These are phyloP conservation scores for Stentor coeruleus DNA, from an alignment of 73 alveolate genomes.

Conservation along the genomic window DNA sequence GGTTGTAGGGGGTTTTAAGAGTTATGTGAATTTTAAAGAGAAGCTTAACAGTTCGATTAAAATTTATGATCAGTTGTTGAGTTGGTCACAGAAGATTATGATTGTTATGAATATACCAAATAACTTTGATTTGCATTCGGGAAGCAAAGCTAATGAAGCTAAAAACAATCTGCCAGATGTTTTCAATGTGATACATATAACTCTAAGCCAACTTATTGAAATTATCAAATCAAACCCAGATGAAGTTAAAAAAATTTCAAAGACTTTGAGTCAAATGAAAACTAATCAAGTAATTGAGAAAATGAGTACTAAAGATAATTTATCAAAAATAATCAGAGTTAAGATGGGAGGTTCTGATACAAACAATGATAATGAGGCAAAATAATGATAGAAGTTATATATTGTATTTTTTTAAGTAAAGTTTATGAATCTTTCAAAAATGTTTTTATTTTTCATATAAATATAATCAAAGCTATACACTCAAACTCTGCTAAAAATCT, in stretches of 20 bases:
- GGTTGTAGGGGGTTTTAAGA: background rate
- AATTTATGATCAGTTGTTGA: conserved; percentile 18
- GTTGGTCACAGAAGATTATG: conserved; percentile 18
- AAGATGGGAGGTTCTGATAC: background rate
- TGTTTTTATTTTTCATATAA: no score
- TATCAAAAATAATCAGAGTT: background rate
- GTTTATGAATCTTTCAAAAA: no score
- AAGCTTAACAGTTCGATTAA: background rate
- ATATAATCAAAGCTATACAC: no score
- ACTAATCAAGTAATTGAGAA: no score
- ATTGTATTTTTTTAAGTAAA: no score
- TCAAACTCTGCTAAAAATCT: no score
- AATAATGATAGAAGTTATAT: no score
- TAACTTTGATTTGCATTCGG: no score
- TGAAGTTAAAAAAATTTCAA: background rate
- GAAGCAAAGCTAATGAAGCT: no score
- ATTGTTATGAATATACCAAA: background rate
- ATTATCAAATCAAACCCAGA: background rate
- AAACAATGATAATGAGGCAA: background rate
- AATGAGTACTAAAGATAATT: background rate
- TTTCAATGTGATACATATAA: background rate
- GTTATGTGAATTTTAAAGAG: background rate
- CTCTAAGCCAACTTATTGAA: background rate
- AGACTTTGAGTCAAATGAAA: background rate
- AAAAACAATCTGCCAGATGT: background rate